phyloP scores from a whole-genome alignment of 129 eudicot genomes.

The Arctium minus region DNA sequence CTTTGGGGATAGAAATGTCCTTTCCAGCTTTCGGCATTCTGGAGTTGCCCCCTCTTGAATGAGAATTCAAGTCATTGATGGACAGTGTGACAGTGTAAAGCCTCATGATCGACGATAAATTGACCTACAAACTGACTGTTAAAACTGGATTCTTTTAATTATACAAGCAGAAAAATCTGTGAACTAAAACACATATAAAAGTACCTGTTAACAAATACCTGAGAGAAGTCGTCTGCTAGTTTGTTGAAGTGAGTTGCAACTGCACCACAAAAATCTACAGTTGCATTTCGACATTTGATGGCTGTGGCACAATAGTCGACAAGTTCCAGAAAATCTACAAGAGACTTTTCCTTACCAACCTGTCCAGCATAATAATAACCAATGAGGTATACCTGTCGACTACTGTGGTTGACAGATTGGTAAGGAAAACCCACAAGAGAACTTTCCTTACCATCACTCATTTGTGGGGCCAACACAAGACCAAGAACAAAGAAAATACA shows the following conservation, averaged over 20 bases:
- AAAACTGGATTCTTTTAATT: conserved; percentile 1
- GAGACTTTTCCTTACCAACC: conserved; percentile 36
- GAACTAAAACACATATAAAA: neutral
- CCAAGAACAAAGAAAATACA: neutral
- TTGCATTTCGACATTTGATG: conserved; percentile 47
- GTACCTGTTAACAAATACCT: conserved; percentile 44
- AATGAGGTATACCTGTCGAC: neutral
- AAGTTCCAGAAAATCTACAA: conserved; percentile 49
- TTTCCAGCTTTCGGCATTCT: conserved; percentile 19
- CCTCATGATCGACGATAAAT: conserved; percentile 36
- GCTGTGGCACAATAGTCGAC: conserved; percentile 51
- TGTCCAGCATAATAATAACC: conserved; percentile 33
- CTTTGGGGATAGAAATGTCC: conserved; percentile 15
- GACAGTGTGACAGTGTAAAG: conserved; percentile 62
- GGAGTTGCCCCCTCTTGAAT: conserved; percentile 21
- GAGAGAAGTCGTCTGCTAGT: conserved; percentile 40
- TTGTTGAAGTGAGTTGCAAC: conserved; percentile 45
- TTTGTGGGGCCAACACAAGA: neutral
- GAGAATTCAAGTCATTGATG: conserved; percentile 26
- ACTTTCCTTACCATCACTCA: neutral
- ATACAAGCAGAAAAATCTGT: neutral
- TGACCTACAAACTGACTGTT: conserved; percentile 42
- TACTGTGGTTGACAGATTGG: neutral
- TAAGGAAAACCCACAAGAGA: neutral
- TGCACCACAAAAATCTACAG: conserved; percentile 27